Base-by-base conservation (phyloP, 169 alveolate genomes). In the Cryptosporidium andersoni region DNA sequence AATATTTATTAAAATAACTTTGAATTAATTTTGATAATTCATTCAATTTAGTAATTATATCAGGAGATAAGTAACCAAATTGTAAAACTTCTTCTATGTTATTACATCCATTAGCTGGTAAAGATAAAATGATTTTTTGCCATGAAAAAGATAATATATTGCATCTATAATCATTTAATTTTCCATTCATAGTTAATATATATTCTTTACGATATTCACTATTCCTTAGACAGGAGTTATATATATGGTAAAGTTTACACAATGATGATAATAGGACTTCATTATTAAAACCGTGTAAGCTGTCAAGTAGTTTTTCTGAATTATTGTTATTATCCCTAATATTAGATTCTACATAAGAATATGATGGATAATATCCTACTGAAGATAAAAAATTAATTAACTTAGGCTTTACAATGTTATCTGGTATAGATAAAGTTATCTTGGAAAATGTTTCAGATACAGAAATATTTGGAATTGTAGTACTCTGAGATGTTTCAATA, bases 201-300 rank as follows among this genome's bases (percentile, higher is more conserved):
- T 42, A 74, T 36, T 55, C 60, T 3, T 58, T 74, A 7, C 85
- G 55, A 42, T 74, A 74, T 6, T 74, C 62, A 39, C 60, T 68
- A 36, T 74, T 68, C 7, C 68, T 56, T 25, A 74, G 42, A 49
- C 85, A 74, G 0, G 85, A 74, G 52, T 74, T 74, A 16, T 74
- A 74, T 25, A 74, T 74, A 48, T 52, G 55, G 2, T 74, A 55
- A 5, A 74, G 25, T 34, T 68, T 74, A 12, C 66, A 74, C 5
- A 74, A 55, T 12, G 85, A 55, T 3, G 55, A 58, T 1, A 74
- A 14, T 42, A 74, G 12, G 2, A 40, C 60, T 51, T 25, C 45
- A n/a, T 66, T 74, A 7, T 66, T 58, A 3, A 74, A 34, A 36
- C 43, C 47, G 6, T 43, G 47, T 3, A 58, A 58, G 7, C 60